A percentile compares a stretch with the other conserved stretches of the same genome.
phyloP scores from a whole-genome alignment of 768 basidiomycete genomes.

The Lentinula lateritia region DNA sequence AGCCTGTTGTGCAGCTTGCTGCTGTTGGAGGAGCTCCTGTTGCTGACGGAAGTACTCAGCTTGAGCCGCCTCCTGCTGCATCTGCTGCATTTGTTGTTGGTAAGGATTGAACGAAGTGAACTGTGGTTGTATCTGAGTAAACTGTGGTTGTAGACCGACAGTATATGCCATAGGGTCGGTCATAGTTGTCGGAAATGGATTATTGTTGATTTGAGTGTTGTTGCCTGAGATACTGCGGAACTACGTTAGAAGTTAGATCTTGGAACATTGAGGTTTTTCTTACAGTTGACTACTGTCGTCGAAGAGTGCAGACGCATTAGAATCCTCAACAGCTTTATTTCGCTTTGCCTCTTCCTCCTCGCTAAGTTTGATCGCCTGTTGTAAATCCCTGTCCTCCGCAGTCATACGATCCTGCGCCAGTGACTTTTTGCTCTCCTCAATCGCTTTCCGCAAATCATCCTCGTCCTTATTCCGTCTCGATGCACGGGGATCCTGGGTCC shows the following conservation, averaged over 20 bases:
- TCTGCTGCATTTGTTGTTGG: conserved; percentile 88
- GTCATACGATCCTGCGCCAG: conserved; percentile 66
- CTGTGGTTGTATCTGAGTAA: conserved; percentile 46
- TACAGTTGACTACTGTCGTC: conserved; percentile 83
- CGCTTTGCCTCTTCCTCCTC: conserved; percentile 86
- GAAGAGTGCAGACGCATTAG: conserved; percentile 72
- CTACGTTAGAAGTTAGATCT: neutral
- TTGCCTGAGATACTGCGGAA: conserved; percentile 24
- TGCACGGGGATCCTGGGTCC: conserved; percentile 3
- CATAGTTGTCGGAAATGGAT: conserved; percentile 53
- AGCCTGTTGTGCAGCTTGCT: conserved; percentile 23
- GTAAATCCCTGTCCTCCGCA: conserved; percentile 79
- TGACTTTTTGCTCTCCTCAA: conserved; percentile 82
- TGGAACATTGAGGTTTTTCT: conserved; percentile 19
- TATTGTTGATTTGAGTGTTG: conserved; percentile 28
- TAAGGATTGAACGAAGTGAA: conserved; percentile 90
- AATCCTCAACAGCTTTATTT: conserved; percentile 62
- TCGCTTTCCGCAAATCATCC: conserved; percentile 79
- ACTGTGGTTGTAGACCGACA: conserved; percentile 50
- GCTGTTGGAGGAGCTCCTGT: conserved; percentile 27
- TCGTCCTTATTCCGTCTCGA: conserved; percentile 49
- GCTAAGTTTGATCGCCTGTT: conserved; percentile 77
- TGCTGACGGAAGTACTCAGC: conserved; percentile 73
- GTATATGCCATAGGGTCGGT: conserved; percentile 57
- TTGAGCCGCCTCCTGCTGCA: conserved; percentile 84